Evolutionary conservation across 208 protist genomes (phyloP), one percentile per base, ranked within the genome.

Genomic region (Crithidia thermophila): DNA sequence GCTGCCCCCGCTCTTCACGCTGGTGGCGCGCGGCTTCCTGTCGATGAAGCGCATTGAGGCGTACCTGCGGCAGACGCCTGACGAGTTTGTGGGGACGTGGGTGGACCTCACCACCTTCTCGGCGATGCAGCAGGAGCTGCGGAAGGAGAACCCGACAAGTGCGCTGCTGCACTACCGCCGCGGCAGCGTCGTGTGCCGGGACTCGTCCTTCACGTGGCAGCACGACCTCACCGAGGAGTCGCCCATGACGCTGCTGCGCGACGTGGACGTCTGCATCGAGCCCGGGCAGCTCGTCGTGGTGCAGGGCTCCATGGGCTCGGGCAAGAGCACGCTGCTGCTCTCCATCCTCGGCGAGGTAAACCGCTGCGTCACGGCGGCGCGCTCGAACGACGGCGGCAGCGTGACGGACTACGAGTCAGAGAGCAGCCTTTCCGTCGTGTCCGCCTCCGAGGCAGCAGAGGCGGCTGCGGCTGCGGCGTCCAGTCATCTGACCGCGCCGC

Each of bases 281-380:
- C 81, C 78, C 1, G 87, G 91, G 6, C 82, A 93, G 59, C 69
- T 94, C 8, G 79, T 84, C 2, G 75, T 93, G 16, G 79, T 97
- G 40, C 86, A 96, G 36, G 93, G 93, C n/a, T 71, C 79, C 8
- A 80, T 94, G n/a, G 85, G 87, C 16, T 57, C 67, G 2, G 90
- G 90, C 36, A 97, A 97, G 72, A 84, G 74, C 63, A 85, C 82
- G 14, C 67, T 96, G 66, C 67, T 91, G 21, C 62, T 83, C 16
- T 84, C 87, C 42, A 79, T 97, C 28, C 75, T 97, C 7, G 88
- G 85, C 23, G 90, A 95, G 72, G 77, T 94, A 18, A 83, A 81
- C 72, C 74, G 77, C 40, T 82, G 71, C 60, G 64, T 86, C 8
- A 60, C 72, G 21, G 33, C 52, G 16, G 23, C 53, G 7, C 62